Conservation (phyloP, 2,329 filamentous ascomycete species). For the Raffaelea deltoideospora region DNA sequence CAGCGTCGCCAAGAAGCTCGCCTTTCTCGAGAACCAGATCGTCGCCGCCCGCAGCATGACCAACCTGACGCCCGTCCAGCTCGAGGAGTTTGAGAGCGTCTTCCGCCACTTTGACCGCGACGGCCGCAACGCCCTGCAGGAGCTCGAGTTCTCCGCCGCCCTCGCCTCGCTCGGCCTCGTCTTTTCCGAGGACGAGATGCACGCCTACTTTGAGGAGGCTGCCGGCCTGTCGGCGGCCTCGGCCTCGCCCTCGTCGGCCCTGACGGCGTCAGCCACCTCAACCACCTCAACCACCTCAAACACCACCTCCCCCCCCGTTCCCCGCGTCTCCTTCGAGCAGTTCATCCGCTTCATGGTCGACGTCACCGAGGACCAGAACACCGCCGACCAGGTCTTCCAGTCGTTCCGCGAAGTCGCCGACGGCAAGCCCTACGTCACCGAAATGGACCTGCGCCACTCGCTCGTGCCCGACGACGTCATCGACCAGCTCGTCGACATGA, state of each 20-base stretch:
- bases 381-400: conserved; percentile 95
- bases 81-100: conserved; percentile 96
- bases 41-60: conserved; percentile 97
- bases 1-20: conserved; percentile 88
- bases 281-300: no score
- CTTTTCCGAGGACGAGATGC: conserved; percentile 97
- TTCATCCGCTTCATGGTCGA: conserved; percentile 99
- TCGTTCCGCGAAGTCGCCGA: conserved; percentile 95
- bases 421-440: conserved; percentile 96
- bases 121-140: conserved; percentile 73
- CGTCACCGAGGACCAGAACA: conserved; percentile 97
- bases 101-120: conserved; percentile 97
- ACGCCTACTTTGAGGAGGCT: conserved; percentile 83
- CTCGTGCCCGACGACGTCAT: conserved; percentile 96
- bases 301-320: conserved; percentile 25
- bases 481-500: conserved; percentile 74
- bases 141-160: conserved; percentile 91
- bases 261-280: no score
- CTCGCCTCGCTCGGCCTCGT: conserved; percentile 89
- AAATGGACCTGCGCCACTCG: conserved; percentile 88
- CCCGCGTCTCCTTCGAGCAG: conserved; percentile 88
- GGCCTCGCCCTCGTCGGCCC: no score
- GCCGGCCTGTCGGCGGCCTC: no score
- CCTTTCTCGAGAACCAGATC: conserved; percentile 96
- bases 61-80: conserved; percentile 91